Evolutionary conservation across 306 rosid genomes (phyloP).

Genomic region (Lagenaria siceraria): DNA sequence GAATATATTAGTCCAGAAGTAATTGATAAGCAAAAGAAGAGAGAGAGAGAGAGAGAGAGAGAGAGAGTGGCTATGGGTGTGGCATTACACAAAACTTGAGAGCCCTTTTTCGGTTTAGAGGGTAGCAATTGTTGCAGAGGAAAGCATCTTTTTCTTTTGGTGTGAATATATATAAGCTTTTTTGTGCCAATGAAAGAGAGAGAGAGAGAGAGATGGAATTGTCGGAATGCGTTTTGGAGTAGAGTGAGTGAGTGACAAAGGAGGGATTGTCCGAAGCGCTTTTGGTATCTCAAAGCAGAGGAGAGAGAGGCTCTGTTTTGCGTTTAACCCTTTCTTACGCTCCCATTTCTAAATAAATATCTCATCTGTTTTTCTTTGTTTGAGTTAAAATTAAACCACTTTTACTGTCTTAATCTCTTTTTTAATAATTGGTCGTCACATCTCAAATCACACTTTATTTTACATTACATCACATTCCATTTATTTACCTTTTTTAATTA

Average conservation of each 20-base stretch:
- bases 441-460: too few relatives aligned
- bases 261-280: neutral
- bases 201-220: constrained; percentile 2
- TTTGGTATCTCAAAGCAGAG: neutral
- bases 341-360: neutral
- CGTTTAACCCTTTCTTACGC: neutral
- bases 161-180: neutral
- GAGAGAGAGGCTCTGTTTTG: neutral
- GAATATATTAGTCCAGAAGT: neutral
- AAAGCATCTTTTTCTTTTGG: neutral
- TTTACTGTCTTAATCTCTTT: too few relatives aligned
- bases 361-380: neutral
- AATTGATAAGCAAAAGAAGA: neutral
- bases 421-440: neutral
- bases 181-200: neutral
- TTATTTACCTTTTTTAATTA: neutral
- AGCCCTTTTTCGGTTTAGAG: neutral
- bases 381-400: neutral
- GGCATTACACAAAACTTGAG: neutral
- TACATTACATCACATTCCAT: neutral
- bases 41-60: neutral
- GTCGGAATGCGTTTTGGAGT: neutral
- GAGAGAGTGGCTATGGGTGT: neutral
- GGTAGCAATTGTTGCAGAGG: neutral
- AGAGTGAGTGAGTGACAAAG: neutral